These are phyloP conservation scores for Paraconiothyrium brasiliense DNA, from an alignment of 2,329 filamentous ascomycete species.

Conservation along the genomic window DNA sequence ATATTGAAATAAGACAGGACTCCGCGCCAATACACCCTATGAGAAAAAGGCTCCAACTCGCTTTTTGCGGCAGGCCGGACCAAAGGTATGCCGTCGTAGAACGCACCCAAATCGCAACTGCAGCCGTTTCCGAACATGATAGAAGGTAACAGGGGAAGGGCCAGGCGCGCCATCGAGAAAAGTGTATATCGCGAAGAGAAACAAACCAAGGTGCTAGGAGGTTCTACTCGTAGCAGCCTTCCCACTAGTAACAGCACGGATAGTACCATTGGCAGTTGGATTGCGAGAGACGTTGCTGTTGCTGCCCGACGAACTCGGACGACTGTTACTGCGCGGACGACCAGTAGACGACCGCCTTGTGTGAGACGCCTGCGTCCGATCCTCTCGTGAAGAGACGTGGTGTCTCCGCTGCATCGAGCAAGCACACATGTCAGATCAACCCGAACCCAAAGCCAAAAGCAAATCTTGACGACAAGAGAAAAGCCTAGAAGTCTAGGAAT, in stretches of 20 bases:
- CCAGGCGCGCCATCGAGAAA: constrained; percentile 10
- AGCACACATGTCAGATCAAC: constrained; percentile 52
- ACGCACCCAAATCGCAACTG: constrained; percentile 24
- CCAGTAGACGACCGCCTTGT: constrained; percentile 45
- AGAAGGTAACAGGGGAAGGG: constrained; percentile 15
- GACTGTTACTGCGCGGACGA: constrained; percentile 52
- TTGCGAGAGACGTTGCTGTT: constrained; percentile 35
- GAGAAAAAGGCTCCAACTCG: constrained; percentile 33
- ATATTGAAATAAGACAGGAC: constrained; percentile 10
- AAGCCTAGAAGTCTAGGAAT: constrained; percentile 49
- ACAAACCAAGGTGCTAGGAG: constrained; percentile 22
- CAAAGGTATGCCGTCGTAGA: constrained; percentile 28
- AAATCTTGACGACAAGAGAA: constrained; percentile 44
- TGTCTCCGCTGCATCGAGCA: constrained; percentile 51
- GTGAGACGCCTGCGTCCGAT: constrained; percentile 38
- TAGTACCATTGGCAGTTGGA: constrained; percentile 34
- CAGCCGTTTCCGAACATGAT: constrained; percentile 24
- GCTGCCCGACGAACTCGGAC: constrained; percentile 46
- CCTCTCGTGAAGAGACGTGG: constrained; percentile 48
- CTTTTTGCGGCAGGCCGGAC: constrained; percentile 29
- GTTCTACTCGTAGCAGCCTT: constrained; percentile 36
- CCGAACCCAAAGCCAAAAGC: constrained; percentile 48
- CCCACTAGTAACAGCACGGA: constrained; percentile 43
- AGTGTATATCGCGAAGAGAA: constrained; percentile 22
- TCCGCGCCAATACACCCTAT: constrained; percentile 28